Evolutionary conservation across 1,284 basidiomycete species (phyloP).

Genomic region (Tetrapyrgos nigripes): DNA sequence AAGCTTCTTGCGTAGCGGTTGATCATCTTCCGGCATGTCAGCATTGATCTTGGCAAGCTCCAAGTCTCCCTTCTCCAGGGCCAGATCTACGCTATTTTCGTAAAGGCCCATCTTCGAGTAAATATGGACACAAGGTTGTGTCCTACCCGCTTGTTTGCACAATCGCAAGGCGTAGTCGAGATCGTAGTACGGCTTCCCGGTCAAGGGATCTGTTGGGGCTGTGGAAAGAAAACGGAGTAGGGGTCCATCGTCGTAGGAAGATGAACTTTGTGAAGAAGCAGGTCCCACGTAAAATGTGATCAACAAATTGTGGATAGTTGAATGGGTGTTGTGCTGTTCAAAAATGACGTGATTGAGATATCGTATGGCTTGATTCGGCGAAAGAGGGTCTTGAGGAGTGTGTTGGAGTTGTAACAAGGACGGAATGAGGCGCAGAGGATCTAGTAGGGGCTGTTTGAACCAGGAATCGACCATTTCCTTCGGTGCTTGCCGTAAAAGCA

Average conservation of each 20-base stretch:
- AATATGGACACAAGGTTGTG: slow-evolving; percentile 94
- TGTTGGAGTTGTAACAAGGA: slow-evolving; percentile 86
- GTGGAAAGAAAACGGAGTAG: slow-evolving; percentile 89
- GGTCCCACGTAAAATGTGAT: slow-evolving; percentile 84
- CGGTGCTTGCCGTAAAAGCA: slow-evolving; percentile 87
- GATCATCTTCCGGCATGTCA: slow-evolving; percentile 92
- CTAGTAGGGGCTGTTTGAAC: slow-evolving; percentile 82
- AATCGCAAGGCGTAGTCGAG: slow-evolving; percentile 95
- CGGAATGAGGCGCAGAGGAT: slow-evolving; percentile 88
- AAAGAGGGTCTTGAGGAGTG: slow-evolving; percentile 69
- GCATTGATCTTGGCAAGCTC: slow-evolving; percentile 94
- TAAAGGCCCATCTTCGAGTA: slow-evolving; percentile 98
- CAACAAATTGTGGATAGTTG: slow-evolving; percentile 94
- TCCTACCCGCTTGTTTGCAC: slow-evolving; percentile 84
- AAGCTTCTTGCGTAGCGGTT: slow-evolving; percentile 87
- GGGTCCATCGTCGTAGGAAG: slow-evolving; percentile 73
- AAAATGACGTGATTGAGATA: slow-evolving; percentile 90
- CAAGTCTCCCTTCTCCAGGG: slow-evolving; percentile 91
- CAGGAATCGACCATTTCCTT: slow-evolving; percentile 93
- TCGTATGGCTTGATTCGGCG: slow-evolving; percentile 85
- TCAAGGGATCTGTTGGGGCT: slow-evolving; percentile 83
- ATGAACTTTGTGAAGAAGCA: slow-evolving; percentile 30
- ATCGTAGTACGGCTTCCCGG: slow-evolving; percentile 92
- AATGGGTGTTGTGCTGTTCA: slow-evolving; percentile 78
- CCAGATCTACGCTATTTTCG: slow-evolving; percentile 96